Percentiles rank a stretch among this genome's conserved stretches.
These are phyloP conservation scores for Xylariaceae sp. DNA, from an alignment of 2,329 filamentous ascomycete species.

Conservation along the genomic window DNA sequence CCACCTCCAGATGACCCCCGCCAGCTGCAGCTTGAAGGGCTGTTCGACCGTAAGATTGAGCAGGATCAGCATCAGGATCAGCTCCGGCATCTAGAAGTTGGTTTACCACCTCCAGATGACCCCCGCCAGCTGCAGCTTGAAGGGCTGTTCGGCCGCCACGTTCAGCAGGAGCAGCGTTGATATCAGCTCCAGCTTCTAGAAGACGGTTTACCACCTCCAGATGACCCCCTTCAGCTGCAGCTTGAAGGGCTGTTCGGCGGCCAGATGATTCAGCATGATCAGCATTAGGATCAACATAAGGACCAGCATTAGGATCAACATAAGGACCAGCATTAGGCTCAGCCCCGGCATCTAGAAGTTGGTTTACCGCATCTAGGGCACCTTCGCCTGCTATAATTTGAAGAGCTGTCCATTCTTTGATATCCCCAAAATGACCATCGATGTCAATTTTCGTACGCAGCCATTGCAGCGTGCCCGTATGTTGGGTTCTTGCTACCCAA, in stretches of 20 bases:
- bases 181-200: neutral
- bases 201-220: neutral
- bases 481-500: conserved; percentile 1
- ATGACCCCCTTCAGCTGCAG: neutral
- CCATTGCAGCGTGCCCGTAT: neutral
- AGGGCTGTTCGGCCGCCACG: neutral
- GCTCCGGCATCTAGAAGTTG: neutral
- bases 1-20: too few relatives aligned
- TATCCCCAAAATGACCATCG: neutral
- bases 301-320: neutral
- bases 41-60: too few relatives aligned
- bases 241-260: neutral
- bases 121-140: neutral
- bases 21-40: too few relatives aligned
- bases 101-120: neutral
- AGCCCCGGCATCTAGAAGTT: neutral
- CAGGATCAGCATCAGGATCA: too few relatives aligned
- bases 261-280: neutral
- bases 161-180: neutral
- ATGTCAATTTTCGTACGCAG: neutral
- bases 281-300: too few relatives aligned
- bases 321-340: neutral
- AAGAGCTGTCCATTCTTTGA: neutral
- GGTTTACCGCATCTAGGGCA: neutral
- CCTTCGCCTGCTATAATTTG: neutral